Evolutionary conservation across 495 filamentous ascomycete genomes (phyloP), one percentile per base, ranked within the genome.

Genomic region (Tetracladium marchalianum): DNA sequence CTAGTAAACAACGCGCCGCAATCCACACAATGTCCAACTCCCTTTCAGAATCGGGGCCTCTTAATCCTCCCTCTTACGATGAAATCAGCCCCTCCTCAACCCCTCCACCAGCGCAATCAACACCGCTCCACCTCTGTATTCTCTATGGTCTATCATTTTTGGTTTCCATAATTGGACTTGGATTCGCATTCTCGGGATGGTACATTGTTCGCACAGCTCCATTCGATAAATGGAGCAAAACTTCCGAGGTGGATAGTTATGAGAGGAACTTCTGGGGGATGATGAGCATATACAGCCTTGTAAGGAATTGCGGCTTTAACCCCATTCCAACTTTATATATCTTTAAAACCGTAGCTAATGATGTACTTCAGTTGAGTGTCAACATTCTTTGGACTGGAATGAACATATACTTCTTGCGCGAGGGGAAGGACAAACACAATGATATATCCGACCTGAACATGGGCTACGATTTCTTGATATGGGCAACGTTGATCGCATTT

Each of bases 261-360:
- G 49, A 51, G 37, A 40, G 17, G 38, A 31, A 35, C 16, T 51
- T 51, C 27, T 36, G 13, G 9, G 49, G 43, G 8, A 51, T 51
- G 43, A 35, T 42, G 31, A 51, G 49, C 19, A 37, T 46, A 5
- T 31, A 46, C 10, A 17, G 45, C 19, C 15, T 51, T 2, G 47
- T 50, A 39, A 32, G 24, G 37, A 15, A 11, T 27, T 16, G 10
- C 18, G 11, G 6, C 37, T 35, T 36, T 19, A 22, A 42, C 4
- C 8, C 37, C 24, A 13, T 41, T 1, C 11, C 3, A 37, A 27
- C 3, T 27, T 27, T 27, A 7, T 27, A 27, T 3, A 27, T 27
- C 3, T 27, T 27, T 27, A 27, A 27, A 7, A 27, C 7, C 3
- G 7, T 35, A 31, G 18, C 9, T 40, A 31, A 40, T 7, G 4